Base-by-base conservation (phyloP, 169 alveolate genomes). In the Plasmodium coatneyi region DNA sequence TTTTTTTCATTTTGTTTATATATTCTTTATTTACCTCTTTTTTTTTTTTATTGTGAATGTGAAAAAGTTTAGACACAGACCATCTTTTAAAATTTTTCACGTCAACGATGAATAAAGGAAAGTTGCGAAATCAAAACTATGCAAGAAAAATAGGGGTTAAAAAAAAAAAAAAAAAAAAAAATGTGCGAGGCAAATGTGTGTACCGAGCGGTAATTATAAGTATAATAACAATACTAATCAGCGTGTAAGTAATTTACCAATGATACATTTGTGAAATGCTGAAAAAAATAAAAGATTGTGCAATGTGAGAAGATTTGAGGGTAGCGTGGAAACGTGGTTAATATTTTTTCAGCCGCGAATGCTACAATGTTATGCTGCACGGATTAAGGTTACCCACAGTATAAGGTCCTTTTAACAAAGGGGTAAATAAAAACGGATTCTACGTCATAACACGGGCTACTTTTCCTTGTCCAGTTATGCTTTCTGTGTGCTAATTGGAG, bases 81-180 rank as follows among this genome's bases (percentile, higher is more conserved):
- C 34, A 32, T 74, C 34, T 39, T 34, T 74, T 32, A 74, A 74
- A 74, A 32, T 74, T 74, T 32, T 34, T 74, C 28, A 34, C 43
- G 56, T 74, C 22, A 74, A 34, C 46, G 54, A n/a, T 5, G 5
- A 74, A 7, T 34, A 32, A 19, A n/a, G 25, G 16, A 3, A 74
- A 74, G 34, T 22, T 32, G 9, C 46, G 43, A 74, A 74, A 6
- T 74, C n/a, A 74, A 74, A 39, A 32, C 10, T 74, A 22, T 74
- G 22, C 30, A 34, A 34, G 16, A n/a, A 74, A 74, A 43, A 39
- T 6, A 32, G 43, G 12, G 19, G 43, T 12, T n/a, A 3, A 74
- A 74, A 74, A 32, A 74, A 39, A 39, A n/a, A 72, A 32, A 72
- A 72, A 32, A 74, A 74, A 74, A 16, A 34, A 72, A 72, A 72